phyloP scores from a whole-genome alignment of 306 rosid genomes.

The Trifolium repens region DNA sequence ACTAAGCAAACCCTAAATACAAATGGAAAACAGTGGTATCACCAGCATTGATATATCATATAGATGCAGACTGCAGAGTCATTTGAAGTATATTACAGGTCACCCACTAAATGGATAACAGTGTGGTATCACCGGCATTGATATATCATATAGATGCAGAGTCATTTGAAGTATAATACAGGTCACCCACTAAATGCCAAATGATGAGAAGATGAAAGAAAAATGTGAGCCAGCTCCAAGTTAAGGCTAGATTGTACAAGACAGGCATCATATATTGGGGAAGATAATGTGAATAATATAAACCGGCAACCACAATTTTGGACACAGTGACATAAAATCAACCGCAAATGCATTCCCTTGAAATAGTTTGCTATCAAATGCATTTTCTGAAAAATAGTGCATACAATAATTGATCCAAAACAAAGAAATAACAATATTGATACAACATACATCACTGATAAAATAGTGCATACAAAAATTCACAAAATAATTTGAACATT shows the following conservation, averaged over 20 bases:
- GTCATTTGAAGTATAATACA: neutral
- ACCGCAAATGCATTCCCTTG: neutral
- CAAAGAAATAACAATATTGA: neutral
- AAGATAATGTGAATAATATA: neutral
- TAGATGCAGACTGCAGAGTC: neutral
- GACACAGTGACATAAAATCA: neutral
- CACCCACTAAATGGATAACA: neutral
- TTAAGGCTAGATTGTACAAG: constrained; percentile 11
- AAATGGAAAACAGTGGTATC: constrained; percentile 1
- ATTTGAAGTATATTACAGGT: neutral
- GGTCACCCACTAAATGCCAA: constrained; percentile 5
- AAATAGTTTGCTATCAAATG: neutral
- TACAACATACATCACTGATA: neutral
- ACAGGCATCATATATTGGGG: neutral
- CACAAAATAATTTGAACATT: constrained; percentile 2
- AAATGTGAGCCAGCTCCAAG: neutral
- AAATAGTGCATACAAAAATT: neutral
- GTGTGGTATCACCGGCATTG: constrained; percentile 10
- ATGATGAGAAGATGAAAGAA: constrained; percentile 2
- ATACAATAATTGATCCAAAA: neutral
- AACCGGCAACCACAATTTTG: neutral
- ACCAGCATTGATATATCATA: neutral
- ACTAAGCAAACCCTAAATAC: constrained; percentile 3
- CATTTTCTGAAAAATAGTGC: constrained; percentile 2
- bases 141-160: neutral